Percentiles rank a stretch among this genome's conserved stretches.
These are phyloP conservation scores for Apiotrichum siamense DNA, from an alignment of 1,284 basidiomycete species.

Conservation along the genomic window DNA sequence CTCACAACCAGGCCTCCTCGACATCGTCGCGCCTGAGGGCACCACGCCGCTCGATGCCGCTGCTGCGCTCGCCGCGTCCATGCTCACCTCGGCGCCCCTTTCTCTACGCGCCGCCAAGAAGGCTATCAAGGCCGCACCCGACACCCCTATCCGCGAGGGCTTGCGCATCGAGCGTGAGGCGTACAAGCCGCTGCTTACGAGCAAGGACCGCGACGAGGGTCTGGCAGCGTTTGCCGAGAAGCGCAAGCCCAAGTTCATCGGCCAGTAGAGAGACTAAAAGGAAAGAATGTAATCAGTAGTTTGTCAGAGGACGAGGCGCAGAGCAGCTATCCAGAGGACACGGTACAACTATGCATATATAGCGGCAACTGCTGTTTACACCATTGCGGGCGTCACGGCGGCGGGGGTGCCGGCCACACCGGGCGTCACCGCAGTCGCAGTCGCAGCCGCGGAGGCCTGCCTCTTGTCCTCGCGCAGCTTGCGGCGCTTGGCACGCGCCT, in stretches of 20 bases:
- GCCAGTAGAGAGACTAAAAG: conserved; percentile 44
- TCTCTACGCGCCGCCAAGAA: conserved; percentile 83
- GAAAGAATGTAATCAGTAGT: not conserved
- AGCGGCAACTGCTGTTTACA: not conserved
- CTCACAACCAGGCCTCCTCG: conserved; percentile 44
- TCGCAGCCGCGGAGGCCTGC: not conserved
- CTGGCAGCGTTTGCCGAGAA: conserved; percentile 85
- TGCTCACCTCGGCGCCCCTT: conserved; percentile 59
- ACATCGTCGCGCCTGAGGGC: conserved; percentile 52
- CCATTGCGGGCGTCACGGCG: too few species aligned
- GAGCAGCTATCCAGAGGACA: not conserved
- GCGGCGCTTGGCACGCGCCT: conserved; percentile 11
- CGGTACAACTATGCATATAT: conserved; percentile 30
- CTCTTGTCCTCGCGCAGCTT: not conserved
- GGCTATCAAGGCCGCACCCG: conserved; percentile 72
- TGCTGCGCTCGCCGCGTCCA: conserved; percentile 27
- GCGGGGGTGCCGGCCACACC: too few species aligned
- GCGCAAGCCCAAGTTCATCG: conserved; percentile 71
- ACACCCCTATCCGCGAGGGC: conserved; percentile 70
- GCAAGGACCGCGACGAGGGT: conserved; percentile 75
- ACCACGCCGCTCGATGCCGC: conserved; percentile 28
- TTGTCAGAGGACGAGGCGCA: not conserved
- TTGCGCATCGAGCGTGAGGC: conserved; percentile 81
- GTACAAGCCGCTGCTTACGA: conserved; percentile 75
- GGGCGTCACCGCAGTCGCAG: not conserved